phyloP scores from a whole-genome alignment of 1,284 basidiomycete genomes.

The Mrakiaceae sp. region DNA sequence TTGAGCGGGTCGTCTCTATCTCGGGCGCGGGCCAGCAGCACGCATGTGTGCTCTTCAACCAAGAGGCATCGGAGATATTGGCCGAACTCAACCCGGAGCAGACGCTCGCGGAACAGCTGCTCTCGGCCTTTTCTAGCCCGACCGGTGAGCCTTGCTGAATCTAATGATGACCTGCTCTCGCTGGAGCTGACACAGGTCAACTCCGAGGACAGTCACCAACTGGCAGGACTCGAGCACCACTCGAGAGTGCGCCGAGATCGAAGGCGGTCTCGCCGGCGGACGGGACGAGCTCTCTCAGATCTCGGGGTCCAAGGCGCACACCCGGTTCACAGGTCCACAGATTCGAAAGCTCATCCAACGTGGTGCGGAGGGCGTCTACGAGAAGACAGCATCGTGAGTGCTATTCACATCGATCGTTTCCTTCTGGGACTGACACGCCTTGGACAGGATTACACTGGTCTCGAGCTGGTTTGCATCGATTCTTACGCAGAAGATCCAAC shows the following conservation, averaged over 20 bases:
- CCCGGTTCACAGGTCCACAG: constrained; percentile 78
- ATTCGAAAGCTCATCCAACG: constrained; percentile 59
- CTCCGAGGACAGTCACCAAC: constrained; percentile 51
- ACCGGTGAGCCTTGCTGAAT: constrained; percentile 2
- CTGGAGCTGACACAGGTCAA: constrained; percentile 29
- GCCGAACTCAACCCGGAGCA: constrained; percentile 44
- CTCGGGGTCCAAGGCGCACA: constrained; percentile 74
- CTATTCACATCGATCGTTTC: too few species aligned
- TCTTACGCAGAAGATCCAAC: constrained; percentile 22
- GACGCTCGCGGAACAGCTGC: constrained; percentile 40
- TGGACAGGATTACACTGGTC: constrained; percentile 57
- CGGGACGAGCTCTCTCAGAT: constrained; percentile 56
- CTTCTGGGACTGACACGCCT: too few species aligned
- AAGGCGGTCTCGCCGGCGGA: constrained; percentile 51
- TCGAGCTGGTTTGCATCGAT: constrained; percentile 74
- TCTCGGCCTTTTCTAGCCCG: constrained; percentile 12
- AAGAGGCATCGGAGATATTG: constrained; percentile 45
- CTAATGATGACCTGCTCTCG: constrained; percentile 16
- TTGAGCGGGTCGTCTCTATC: constrained; percentile 5
- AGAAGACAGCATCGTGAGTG: constrained; percentile 38
- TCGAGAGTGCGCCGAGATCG: constrained; percentile 57
- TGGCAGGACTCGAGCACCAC: constrained; percentile 88
- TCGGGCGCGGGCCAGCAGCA: constrained; percentile 54
- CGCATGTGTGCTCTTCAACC: constrained; percentile 77
- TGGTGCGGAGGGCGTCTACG: constrained; percentile 49